A percentile compares a stretch with the other conserved stretches of the same genome.
Evolutionary conservation across 2,329 filamentous ascomycete species (phyloP).

Genomic region (Colletotrichum scovillei): DNA sequence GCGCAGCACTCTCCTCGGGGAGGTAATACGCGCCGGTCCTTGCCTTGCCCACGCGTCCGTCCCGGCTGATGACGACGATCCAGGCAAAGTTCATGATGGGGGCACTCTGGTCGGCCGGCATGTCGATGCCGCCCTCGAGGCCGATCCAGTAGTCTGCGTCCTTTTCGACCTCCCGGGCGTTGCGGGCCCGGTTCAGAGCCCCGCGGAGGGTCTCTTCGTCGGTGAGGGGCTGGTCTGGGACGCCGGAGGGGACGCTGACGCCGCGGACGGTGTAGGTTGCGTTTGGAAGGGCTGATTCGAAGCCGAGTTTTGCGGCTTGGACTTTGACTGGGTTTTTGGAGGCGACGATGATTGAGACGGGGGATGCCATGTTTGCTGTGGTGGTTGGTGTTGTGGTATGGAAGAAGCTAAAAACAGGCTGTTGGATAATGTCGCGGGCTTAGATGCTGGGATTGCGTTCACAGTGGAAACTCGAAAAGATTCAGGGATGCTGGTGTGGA

Average conservation of each 20-base stretch:
- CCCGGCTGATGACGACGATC: slow-evolving; percentile 47
- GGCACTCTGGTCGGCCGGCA: slow-evolving; percentile 32
- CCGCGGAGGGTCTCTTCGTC: slow-evolving; percentile 51
- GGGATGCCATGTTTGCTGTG: not conserved
- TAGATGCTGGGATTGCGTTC: not conserved
- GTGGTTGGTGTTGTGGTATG: not conserved
- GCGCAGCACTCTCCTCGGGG: slow-evolving; percentile 48
- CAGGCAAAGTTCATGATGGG: slow-evolving; percentile 52
- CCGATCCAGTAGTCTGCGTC: slow-evolving; percentile 54
- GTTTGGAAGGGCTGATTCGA: slow-evolving; percentile 36
- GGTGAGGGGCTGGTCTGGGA: slow-evolving; percentile 52
- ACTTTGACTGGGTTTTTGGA: slow-evolving; percentile 55
- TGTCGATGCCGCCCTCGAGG: slow-evolving; percentile 53
- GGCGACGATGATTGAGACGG: slow-evolving; percentile 41
- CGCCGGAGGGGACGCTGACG: slow-evolving; percentile 49
- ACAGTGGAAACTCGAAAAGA: not conserved
- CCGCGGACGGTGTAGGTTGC: slow-evolving; percentile 40
- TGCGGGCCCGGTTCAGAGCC: slow-evolving; percentile 49
- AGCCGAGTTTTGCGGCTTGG: slow-evolving; percentile 49
- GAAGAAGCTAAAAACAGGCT: too few species aligned
- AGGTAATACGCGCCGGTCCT: slow-evolving; percentile 52
- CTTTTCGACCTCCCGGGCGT: slow-evolving; percentile 44
- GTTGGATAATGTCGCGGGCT: not conserved
- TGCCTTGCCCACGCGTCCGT: slow-evolving; percentile 48
- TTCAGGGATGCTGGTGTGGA: not conserved